Percentiles rank a stretch among this genome's conserved stretches.
These are phyloP conservation scores for Myotisia sp. DNA, from an alignment of 2,329 filamentous ascomycete species.

Conservation along the genomic window DNA sequence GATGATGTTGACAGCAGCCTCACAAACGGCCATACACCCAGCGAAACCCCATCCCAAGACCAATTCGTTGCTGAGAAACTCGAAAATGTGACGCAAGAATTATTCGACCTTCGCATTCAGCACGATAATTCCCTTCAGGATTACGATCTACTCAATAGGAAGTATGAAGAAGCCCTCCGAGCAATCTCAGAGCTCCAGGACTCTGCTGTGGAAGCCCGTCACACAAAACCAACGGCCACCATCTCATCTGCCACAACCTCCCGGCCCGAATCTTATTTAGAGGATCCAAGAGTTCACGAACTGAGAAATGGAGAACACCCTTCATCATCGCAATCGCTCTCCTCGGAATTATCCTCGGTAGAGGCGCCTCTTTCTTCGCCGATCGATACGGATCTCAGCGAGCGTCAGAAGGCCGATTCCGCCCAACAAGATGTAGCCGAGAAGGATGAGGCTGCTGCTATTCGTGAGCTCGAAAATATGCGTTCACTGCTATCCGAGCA, in stretches of 20 bases:
- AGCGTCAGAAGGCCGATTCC: conserved; percentile 14
- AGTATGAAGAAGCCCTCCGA: conserved; percentile 80
- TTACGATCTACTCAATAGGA: conserved; percentile 65
- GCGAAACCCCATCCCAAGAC: conserved; percentile 65
- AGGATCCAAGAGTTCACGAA: conserved; percentile 56
- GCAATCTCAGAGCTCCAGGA: conserved; percentile 66
- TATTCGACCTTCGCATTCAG: conserved; percentile 77
- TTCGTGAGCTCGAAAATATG: conserved; percentile 56
- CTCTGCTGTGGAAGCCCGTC: conserved; percentile 59
- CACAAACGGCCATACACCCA: conserved; percentile 39
- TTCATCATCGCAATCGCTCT: conserved; percentile 80
- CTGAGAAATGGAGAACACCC: conserved; percentile 53
- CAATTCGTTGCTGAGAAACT: conserved; percentile 85
- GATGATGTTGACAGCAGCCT: conserved; percentile 11
- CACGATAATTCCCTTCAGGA: conserved; percentile 74
- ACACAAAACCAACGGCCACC: conserved; percentile 26
- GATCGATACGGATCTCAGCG: conserved; percentile 48
- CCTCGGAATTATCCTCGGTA: conserved; percentile 82
- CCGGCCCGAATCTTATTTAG: conserved; percentile 28
- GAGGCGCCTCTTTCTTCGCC: conserved; percentile 57
- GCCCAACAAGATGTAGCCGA: conserved; percentile 15
- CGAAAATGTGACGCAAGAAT: conserved; percentile 78
- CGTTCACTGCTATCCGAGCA: conserved; percentile 60
- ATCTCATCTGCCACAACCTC: no score
- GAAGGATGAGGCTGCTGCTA: conserved; percentile 34